Evolutionary conservation across 2,329 filamentous ascomycete species (phyloP).

Genomic region (Pseudogymnoascus sp.): DNA sequence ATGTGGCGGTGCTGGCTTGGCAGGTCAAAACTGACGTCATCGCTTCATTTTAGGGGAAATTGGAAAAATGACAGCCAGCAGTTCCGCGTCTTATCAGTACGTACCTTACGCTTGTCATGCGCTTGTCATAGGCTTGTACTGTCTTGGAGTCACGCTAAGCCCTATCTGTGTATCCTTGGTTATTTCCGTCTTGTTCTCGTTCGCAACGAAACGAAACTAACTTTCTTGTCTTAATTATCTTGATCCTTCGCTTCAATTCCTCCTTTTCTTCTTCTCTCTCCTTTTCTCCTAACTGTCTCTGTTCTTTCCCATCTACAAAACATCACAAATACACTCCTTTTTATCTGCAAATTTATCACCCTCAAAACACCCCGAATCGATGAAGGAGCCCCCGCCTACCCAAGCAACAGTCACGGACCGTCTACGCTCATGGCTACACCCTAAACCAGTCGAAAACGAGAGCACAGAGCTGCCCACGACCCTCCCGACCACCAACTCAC

Average conservation of each 20-base stretch:
- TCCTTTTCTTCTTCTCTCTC: not conserved
- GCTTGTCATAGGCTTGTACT: not conserved
- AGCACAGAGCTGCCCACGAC: not conserved
- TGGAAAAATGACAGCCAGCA: not conserved
- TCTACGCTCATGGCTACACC: constrained; percentile 1
- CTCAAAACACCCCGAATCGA: not conserved
- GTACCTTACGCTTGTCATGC: not conserved
- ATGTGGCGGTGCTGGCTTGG: not conserved
- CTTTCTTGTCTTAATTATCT: not conserved
- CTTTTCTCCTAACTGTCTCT: not conserved
- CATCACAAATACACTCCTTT: not conserved
- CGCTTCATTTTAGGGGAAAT: not conserved
- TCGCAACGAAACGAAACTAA: not conserved
- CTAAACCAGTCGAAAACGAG: not conserved
- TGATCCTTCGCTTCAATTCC: not conserved
- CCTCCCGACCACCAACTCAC: not conserved
- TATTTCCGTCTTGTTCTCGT: not conserved
- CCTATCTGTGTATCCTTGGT: not conserved
- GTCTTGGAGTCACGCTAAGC: not conserved
- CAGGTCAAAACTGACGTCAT: not conserved
- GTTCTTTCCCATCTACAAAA: not conserved
- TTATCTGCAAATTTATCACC: not conserved
- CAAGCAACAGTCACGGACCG: not conserved
- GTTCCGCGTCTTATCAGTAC: not conserved
- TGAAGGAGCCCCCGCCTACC: constrained; percentile 2